These are phyloP conservation scores for Xylariomycetidae sp. DNA, from an alignment of 2,329 filamentous ascomycete genomes.

Conservation along the genomic window DNA sequence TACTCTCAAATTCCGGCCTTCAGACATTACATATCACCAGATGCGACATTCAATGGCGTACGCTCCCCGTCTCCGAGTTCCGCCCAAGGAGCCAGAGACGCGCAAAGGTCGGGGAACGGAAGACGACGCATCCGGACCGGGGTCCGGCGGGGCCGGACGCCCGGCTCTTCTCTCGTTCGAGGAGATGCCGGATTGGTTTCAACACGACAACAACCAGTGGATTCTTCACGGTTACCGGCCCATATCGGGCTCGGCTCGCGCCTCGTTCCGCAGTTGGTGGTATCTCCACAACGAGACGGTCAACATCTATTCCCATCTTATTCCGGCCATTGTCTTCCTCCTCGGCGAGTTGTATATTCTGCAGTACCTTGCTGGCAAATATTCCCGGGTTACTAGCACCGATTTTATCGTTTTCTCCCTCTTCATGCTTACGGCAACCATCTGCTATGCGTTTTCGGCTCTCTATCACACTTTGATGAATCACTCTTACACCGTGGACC, in stretches of 20 bases:
- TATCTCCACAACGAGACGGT: slow-evolving; percentile 53
- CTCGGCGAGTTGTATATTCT: slow-evolving; percentile 35
- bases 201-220: slow-evolving; percentile 64
- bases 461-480: slow-evolving; percentile 64
- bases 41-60: too few relatives aligned
- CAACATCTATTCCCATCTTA: slow-evolving; percentile 66
- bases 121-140: too few relatives aligned
- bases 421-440: slow-evolving; percentile 50
- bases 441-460: slow-evolving; percentile 50
- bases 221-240: slow-evolving; percentile 62
- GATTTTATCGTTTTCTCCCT: slow-evolving; percentile 52
- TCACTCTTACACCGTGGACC: slow-evolving; percentile 56
- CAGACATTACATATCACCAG: too few relatives aligned
- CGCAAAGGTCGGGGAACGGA: too few relatives aligned
- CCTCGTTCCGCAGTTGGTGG: slow-evolving; percentile 50
- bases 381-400: slow-evolving; percentile 35
- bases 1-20: too few relatives aligned
- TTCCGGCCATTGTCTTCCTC: slow-evolving; percentile 43
- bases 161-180: slow-evolving; percentile 14
- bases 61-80: too few relatives aligned
- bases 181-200: slow-evolving; percentile 24
- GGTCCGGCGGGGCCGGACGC: slow-evolving; percentile 1
- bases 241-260: slow-evolving; percentile 52
- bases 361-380: slow-evolving; percentile 29
- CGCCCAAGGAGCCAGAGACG: too few relatives aligned